Evolutionary conservation across 2,329 filamentous ascomycete species (phyloP), one percentile per base, ranked within the genome.

Genomic region (Cladosporium phlei): DNA sequence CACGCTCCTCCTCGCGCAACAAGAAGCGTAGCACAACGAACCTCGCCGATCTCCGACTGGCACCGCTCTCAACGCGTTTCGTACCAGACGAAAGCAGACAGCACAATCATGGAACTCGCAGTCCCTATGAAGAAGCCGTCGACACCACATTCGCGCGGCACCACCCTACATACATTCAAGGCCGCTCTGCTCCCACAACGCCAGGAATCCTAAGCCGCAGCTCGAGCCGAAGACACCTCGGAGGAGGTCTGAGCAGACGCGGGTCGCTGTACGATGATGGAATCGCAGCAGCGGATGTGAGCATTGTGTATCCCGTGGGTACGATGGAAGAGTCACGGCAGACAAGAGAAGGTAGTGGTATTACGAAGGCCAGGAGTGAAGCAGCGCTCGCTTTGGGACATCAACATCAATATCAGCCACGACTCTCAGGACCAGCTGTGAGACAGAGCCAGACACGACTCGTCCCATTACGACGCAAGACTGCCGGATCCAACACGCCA

Each of bases 31-130:
- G 78, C 39, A 76, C 78, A 55, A 77, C 77, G 38, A 79, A 79
- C 51, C 70, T 83, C 43, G 67, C 76, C 55, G 73, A 79, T 57
- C 71, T 82, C 51, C 80, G 79, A 33, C 70, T 82, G n/a, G 76
- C 78, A 55, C 79, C 79, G 29, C 69, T 83, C 47, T 63, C 62
- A 19, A 76, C 73, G 46, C 68, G 71, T 52, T 65, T 70, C 50
- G 42, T 45, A 16, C 42, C 42, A 12, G 62, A 67, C 24, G 56
- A 65, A 22, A 52, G 42, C 56, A 28, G 55, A 51, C 19, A 52
- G 12, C 58, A 21, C 56, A 57, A 48, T 64, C 63, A 34, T 38
- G 52, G 32, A 11, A 32, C 49, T 29, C 53, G 55, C 12, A 53
- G 48, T 28, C 58, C 59, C 46, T 58, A 56, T 29, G 65, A 56